Base-by-base conservation (phyloP, 108 stramenopile species). In the Cyclotella distinguenda region DNA sequence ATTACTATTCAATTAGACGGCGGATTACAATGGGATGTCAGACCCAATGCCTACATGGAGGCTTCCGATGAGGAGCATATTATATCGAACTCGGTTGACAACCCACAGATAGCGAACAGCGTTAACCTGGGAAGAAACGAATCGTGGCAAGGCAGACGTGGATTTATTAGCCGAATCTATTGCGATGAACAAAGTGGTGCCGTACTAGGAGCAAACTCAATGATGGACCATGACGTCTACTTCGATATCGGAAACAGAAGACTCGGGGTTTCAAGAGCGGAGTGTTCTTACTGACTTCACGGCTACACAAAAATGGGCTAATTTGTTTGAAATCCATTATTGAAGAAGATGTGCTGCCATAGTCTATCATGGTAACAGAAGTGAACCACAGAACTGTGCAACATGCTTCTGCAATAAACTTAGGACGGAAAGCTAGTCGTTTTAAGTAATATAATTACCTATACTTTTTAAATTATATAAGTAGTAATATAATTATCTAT, bases 141-240 rank as follows among this genome's bases (percentile, higher is more conserved):
- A 30, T 56, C 43, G 34, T 90, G 86, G 86, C 27, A 47, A 15
- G 83, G 79, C 18, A 75, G 39, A 44, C 64, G 60, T 28, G 43
- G 39, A 21, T 85, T 89, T 43, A 78, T 72, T 6, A 86, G 86
- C 60, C 80, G 95, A 28, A 59, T 98, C 10, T 97, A 97, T 71
- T 48, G 96, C 25, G 89, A 88, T 30, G 96, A 98, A 55, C 70
- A 76, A 21, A 55, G 79, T 36, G 97, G 97, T 18, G 90, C 88
- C 5, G 97, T 98, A 8, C 65, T 98, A 49, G 97, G 97, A 18
- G 82, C 92, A 1, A 98, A 98, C 61, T 88, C 93, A 34, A 96
- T 97, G 95, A 68, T 81, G 52, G 89, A 85, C 25, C 84, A 97
- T 77, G 95, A 98, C 62, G 70, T 96, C 12, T 71, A 94, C 16